Evolutionary conservation across 805 yeast species (phyloP), one percentile per base, ranked within the genome.

Genomic region (Hemisphaericaspora nanyangensis): DNA sequence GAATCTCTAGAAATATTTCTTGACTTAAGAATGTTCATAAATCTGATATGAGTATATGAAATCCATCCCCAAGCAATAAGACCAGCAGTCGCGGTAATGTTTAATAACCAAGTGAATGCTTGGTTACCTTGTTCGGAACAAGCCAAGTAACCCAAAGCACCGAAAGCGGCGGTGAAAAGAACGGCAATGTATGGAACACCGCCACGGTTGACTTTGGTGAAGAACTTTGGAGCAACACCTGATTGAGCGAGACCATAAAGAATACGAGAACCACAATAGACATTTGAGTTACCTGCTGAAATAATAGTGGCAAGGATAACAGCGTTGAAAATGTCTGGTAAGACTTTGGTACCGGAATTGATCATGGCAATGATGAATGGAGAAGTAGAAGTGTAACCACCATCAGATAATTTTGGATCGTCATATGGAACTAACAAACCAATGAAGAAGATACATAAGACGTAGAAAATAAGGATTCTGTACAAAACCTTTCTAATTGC

Each of bases 281-380:
- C 70, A 54, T 82, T 80, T 11, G 89, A 82, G 64, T 84, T 84
- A 56, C 82, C 91, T 19, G 91, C 89, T n/a, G 90, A 82, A 35
- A 82, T 71, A 41, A 83, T 76, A 13, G 90, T 80, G 17, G 73
- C 48, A 34, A 84, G 56, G 44, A 84, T 77, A 37, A 83, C 82
- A 13, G 83, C 90, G 55, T 84, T 84, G 61, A 84, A 80, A 38
- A 84, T 79, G 53, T 77, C 72, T 33, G 89, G 86, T 43, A 84
- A 63, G 3, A 80, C 72, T 43, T 66, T 65, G 16, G 89, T 82
- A 24, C 87, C 88, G 4, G 81, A 73, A 60, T 80, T 81, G 43
- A 69, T 59, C 52, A 84, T 80, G 29, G 91, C 86, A 56, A 84
- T 74, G 45, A 84, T 73, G 55, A 82, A 84, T 15, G 91, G 91